Evolutionary conservation across 192 early-diverging fungal species (phyloP), one percentile per base, ranked within the genome.

Genomic region (Coemansia asiatica): DNA sequence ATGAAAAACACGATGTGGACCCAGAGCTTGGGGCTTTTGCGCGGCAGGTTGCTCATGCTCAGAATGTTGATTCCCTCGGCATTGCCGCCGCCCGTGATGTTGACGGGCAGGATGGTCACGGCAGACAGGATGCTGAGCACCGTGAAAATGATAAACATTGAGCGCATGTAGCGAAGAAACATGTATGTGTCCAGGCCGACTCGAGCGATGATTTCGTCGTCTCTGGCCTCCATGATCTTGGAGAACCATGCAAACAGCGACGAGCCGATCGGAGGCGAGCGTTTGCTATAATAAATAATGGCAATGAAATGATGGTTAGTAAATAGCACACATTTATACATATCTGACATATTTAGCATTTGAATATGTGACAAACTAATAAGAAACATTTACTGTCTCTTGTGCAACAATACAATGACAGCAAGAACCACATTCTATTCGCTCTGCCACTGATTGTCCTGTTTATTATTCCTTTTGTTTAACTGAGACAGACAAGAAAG

Each of bases 141-240:
- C n/a, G 65, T 55, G 72, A 96, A 96, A 8, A 92, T 72, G 2
- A 86, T 71, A 54, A 89, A 85, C 58, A 87, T 84, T 56, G 89
- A 82, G 28, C 88, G 84, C 55, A 91, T 85, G 69, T 90, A 90
- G 51, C 87, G 86, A 48, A 96, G 58, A 55, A 90, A 86, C 84
- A 93, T 90, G 74, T 88, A 96, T 10, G 89, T 83, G 70, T 95
- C 93, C 21, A 92, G 81, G 0, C 91, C 89, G 13, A 86, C 84
- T 2, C 80, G 84, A 12, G 66, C 60, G 27, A 90, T 84, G 8
- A 91, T 70, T 6, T 82, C 72, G 10, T 82, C 83, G 54, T 91
- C 87, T 23, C 66, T 66, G 53, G 82, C 74, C 21, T 57, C 65
- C n/a, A 91, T 69, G 28, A 85, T 63, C 1, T 83, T 71, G 13